Percentiles rank a stretch among this genome's conserved stretches.
phyloP scores from a whole-genome alignment of 768 basidiomycete genomes.

The Leccinum pellstonianum region DNA sequence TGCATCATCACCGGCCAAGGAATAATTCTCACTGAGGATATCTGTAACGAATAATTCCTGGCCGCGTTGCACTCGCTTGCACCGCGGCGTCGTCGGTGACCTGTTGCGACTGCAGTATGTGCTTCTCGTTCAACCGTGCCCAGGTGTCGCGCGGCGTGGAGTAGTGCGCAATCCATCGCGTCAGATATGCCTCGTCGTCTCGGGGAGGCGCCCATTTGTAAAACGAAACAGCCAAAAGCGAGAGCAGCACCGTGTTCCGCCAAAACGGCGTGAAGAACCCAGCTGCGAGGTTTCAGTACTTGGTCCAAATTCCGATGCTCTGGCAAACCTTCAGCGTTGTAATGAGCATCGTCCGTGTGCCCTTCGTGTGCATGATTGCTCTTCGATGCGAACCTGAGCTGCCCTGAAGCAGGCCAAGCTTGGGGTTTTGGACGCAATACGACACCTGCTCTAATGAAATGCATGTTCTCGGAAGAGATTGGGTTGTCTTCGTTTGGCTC shows the following conservation, averaged over 20 bases:
- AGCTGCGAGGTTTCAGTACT: constrained; percentile 17
- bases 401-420: constrained; percentile 27
- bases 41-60: constrained; percentile 57
- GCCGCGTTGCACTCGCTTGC: constrained; percentile 42
- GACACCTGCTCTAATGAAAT: constrained; percentile 39
- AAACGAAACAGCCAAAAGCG: constrained; percentile 49
- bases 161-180: constrained; percentile 64
- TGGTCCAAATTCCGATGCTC: not conserved
- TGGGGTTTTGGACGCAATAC: constrained; percentile 36
- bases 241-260: constrained; percentile 57
- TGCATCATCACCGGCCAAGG: not conserved
- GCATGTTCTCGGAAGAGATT: constrained; percentile 15
- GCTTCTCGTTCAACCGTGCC: constrained; percentile 54
- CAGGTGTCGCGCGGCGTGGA: constrained; percentile 52
- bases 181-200: constrained; percentile 59
- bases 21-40: constrained; percentile 67
- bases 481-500: not conserved
- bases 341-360: constrained; percentile 39
- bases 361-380: constrained; percentile 43
- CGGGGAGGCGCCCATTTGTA: constrained; percentile 71
- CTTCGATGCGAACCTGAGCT: constrained; percentile 45
- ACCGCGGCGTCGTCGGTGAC: constrained; percentile 41
- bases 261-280: constrained; percentile 68
- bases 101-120: constrained; percentile 46
- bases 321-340: constrained; percentile 60